Conservation (phyloP, 805 yeast genomes). For the Pichia cephalocereana region DNA sequence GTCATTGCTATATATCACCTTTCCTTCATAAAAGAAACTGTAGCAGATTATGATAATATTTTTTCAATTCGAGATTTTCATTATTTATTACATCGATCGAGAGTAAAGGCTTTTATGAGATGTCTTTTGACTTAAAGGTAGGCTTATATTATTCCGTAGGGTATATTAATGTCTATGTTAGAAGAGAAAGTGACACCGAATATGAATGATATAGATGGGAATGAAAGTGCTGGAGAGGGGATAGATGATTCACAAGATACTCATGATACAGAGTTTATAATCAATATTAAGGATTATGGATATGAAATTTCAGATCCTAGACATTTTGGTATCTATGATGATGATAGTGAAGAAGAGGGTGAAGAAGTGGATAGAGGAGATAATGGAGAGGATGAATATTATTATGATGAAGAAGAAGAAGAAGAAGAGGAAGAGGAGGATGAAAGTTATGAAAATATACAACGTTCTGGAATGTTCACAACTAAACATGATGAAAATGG, state of each 20-base stretch:
- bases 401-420: background rate
- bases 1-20: constrained; percentile 31
- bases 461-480: background rate
- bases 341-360: constrained; percentile 11
- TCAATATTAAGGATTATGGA: constrained; percentile 63
- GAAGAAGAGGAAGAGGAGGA: background rate
- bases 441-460: background rate
- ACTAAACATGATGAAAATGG: background rate
- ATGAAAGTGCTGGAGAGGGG: background rate
- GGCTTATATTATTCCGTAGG: no score
- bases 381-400: background rate
- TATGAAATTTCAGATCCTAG: constrained; percentile 62
- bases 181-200: no score
- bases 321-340: constrained; percentile 44
- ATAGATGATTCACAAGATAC: background rate
- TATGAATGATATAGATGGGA: no score
- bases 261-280: background rate
- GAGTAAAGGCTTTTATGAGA: no score
- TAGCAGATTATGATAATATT: no score
- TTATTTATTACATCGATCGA: no score
- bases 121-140: no score
- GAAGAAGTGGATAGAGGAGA: constrained; percentile 9
- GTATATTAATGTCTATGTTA: no score
- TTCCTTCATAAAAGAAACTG: no score
- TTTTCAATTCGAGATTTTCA: no score